phyloP scores from a whole-genome alignment of 2,329 filamentous ascomycete species.

The Paraphoma sp. region DNA sequence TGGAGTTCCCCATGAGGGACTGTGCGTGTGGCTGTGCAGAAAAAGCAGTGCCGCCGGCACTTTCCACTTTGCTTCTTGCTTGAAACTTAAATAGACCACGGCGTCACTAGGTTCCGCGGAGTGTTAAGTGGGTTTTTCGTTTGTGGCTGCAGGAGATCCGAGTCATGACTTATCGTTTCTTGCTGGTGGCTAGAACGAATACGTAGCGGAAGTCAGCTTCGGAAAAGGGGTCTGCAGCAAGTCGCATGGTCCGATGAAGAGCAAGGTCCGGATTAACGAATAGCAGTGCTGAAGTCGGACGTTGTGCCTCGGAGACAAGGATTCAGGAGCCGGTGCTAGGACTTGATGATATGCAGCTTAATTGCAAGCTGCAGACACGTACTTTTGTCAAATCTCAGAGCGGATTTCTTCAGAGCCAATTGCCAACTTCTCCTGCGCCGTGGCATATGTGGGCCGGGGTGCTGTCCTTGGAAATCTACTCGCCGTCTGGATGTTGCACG shows the following conservation, averaged over 20 bases:
- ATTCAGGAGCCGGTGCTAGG: not conserved
- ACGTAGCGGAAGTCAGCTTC: too few relatives aligned
- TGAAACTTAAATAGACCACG: too few relatives aligned
- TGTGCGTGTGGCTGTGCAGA: constrained; percentile 1
- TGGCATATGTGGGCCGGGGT: not conserved
- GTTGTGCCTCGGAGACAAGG: not conserved
- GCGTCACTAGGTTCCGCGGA: too few relatives aligned
- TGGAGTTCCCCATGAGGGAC: not conserved
- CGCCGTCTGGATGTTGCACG: too few relatives aligned
- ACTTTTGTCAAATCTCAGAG: not conserved
- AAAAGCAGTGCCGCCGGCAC: not conserved
- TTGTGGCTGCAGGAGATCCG: too few relatives aligned
- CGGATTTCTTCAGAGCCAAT: not conserved
- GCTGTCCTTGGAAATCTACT: not conserved
- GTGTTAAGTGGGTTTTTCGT: too few relatives aligned
- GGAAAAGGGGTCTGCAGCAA: not conserved
- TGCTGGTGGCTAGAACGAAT: too few relatives aligned
- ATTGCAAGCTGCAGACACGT: not conserved
- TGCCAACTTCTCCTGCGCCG: not conserved
- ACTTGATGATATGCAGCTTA: not conserved
- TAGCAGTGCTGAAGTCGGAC: not conserved
- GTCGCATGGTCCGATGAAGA: not conserved
- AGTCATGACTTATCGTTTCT: too few relatives aligned
- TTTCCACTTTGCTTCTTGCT: not conserved
- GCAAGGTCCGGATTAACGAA: not conserved